Percentiles rank a stretch among this genome's conserved stretches.
Conservation (phyloP, 441 rosid genomes). For the Populus hybrid region DNA sequence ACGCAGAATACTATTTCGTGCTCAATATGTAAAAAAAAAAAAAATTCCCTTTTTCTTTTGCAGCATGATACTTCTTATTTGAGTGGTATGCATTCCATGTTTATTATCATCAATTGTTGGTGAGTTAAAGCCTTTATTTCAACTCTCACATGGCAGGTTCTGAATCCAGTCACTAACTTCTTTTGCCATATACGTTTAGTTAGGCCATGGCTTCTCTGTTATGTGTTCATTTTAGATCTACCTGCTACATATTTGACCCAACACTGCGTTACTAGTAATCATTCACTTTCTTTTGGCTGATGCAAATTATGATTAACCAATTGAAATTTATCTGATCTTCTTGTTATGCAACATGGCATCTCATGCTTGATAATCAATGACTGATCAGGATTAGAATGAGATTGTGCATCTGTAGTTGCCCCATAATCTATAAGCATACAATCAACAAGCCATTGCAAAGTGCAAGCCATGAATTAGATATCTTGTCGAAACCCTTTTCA, state of each 20-base stretch:
- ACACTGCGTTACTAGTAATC: not conserved
- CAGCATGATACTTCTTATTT: conserved; percentile 4
- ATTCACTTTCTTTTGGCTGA: not conserved
- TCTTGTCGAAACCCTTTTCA: not conserved
- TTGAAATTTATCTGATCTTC: not conserved
- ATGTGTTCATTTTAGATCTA: not conserved
- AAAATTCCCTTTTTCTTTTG: conserved; percentile 6
- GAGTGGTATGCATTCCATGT: not conserved
- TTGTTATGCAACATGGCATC: not conserved
- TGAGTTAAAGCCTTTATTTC: not conserved
- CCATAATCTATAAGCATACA: not conserved
- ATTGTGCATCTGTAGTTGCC: not conserved
- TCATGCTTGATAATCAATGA: not conserved
- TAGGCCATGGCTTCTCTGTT: too few relatives aligned
- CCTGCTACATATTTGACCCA: not conserved
- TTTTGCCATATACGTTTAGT: too few relatives aligned
- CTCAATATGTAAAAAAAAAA: conserved; percentile 70
- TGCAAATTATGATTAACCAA: not conserved
- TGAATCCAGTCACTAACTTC: too few relatives aligned
- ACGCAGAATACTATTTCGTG: conserved; percentile 76
- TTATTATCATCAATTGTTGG: not conserved
- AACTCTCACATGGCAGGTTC: too few relatives aligned
- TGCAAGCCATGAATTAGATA: not conserved
- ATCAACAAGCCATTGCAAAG: not conserved
- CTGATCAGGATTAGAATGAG: not conserved